Evolutionary conservation across 2,329 filamentous ascomycete genomes (phyloP).

Genomic region (Chlorencoelia australis): DNA sequence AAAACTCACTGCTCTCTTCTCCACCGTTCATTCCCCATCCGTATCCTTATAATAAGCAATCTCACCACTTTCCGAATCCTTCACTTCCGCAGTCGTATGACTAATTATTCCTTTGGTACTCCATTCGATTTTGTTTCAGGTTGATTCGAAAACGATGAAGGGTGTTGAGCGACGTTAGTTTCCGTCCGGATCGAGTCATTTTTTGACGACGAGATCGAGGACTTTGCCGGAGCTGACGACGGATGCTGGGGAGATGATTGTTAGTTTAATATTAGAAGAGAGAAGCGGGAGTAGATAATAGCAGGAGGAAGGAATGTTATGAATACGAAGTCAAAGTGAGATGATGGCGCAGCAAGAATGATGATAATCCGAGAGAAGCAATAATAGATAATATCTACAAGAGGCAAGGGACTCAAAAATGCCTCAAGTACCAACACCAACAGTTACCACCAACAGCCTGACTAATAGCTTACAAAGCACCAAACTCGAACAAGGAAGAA

Average conservation of each 20-base stretch:
- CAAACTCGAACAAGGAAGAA: too few species aligned
- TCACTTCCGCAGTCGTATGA: constrained; percentile 32
- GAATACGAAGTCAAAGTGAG: too few species aligned
- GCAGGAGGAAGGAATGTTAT: not conserved
- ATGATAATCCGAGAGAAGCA: too few species aligned
- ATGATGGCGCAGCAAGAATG: too few species aligned
- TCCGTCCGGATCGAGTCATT: constrained; percentile 31
- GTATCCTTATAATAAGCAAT: constrained; percentile 37
- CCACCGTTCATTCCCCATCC: constrained; percentile 35
- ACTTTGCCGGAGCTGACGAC: constrained; percentile 28
- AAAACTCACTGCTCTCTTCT: constrained; percentile 31
- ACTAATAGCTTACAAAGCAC: too few species aligned
- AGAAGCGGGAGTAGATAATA: not conserved
- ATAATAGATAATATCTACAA: too few species aligned
- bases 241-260: constrained; percentile 11
- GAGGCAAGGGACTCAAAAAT: too few species aligned
- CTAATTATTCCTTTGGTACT: constrained; percentile 29
- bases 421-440: too few species aligned
- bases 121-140: constrained; percentile 34
- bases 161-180: constrained; percentile 27
- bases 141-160: constrained; percentile 30
- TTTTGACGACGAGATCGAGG: constrained; percentile 34
- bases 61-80: constrained; percentile 31
- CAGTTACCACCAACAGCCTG: too few species aligned
- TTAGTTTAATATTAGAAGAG: constrained; percentile 3